Evolutionary conservation across 2,329 filamentous ascomycete species (phyloP).

Genomic region (Dactylellina parvicollis): DNA sequence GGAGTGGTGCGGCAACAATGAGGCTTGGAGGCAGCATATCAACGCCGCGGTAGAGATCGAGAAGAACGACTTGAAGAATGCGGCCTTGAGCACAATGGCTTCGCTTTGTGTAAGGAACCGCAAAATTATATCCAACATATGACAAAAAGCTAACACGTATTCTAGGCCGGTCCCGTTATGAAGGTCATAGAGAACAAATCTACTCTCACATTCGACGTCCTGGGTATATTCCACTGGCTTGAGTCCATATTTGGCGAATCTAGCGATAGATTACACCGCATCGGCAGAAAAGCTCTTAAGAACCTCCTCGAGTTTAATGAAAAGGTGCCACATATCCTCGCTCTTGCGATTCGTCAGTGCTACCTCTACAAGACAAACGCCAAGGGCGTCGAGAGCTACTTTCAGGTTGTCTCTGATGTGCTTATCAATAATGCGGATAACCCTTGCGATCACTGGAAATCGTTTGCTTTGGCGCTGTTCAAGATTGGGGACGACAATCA

Average conservation of each 20-base stretch:
- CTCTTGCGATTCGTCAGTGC: slow-evolving; percentile 90
- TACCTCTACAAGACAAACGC: slow-evolving; percentile 71
- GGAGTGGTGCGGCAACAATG: slow-evolving; percentile 93
- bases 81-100: slow-evolving; percentile 94
- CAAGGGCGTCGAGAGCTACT: slow-evolving; percentile 93
- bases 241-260: slow-evolving; percentile 91
- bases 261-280: slow-evolving; percentile 90
- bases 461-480: slow-evolving; percentile 86
- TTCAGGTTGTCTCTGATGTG: slow-evolving; percentile 88
- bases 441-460: slow-evolving; percentile 86
- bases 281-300: slow-evolving; percentile 84
- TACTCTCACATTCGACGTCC: slow-evolving; percentile 89
- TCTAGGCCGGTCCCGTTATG: slow-evolving; percentile 58
- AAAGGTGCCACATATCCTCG: slow-evolving; percentile 83
- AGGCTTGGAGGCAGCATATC: slow-evolving; percentile 80
- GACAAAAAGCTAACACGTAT: slow-evolving; percentile 32
- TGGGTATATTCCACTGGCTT: slow-evolving; percentile 93
- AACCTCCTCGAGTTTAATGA: slow-evolving; percentile 92
- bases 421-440: slow-evolving; percentile 84
- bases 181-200: slow-evolving; percentile 78
- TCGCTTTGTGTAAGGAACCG: slow-evolving; percentile 77
- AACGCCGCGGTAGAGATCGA: slow-evolving; percentile 96
- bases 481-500: slow-evolving; percentile 92
- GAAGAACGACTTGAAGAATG: slow-evolving; percentile 88
- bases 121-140: neutral